Percentiles rank a stretch among this genome's conserved stretches.
Evolutionary conservation across 495 filamentous ascomycete species (phyloP).

Genomic region (Aspergillus sparsus): DNA sequence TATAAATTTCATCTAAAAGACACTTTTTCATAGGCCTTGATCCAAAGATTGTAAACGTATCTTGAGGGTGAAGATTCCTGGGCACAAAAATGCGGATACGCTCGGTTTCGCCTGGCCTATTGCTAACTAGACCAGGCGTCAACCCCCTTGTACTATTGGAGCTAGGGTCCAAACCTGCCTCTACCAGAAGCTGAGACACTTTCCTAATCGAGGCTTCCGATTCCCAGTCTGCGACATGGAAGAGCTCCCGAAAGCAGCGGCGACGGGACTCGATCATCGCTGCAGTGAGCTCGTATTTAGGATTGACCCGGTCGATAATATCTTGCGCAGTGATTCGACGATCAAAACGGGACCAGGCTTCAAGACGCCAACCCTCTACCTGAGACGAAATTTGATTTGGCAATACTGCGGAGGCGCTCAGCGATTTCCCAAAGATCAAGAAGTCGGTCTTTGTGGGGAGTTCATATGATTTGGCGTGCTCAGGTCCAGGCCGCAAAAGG

Average conservation of each 20-base stretch:
- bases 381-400: constrained; percentile 24
- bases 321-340: constrained; percentile 23
- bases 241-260: constrained; percentile 13
- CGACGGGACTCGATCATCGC: constrained; percentile 15
- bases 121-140: constrained; percentile 21
- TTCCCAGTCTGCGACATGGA: constrained; percentile 21
- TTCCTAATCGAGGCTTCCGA: constrained; percentile 11
- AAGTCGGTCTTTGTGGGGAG: constrained; percentile 6
- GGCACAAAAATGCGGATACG: constrained; percentile 16
- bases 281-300: constrained; percentile 13
- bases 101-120: constrained; percentile 10
- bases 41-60: too few relatives aligned
- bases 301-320: constrained; percentile 29
- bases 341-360: constrained; percentile 29
- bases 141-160: constrained; percentile 22
- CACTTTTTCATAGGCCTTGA: too few relatives aligned
- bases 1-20: too few relatives aligned
- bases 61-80: neutral
- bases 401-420: constrained; percentile 17
- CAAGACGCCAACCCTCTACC: constrained; percentile 27
- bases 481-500: constrained; percentile 13
- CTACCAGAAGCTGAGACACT: neutral
- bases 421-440: constrained; percentile 17
- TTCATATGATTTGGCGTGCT: constrained; percentile 2
- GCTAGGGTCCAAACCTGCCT: constrained; percentile 11